Evolutionary conservation across 257 asterid species (phyloP).

Genomic region (Solanum okadae): DNA sequence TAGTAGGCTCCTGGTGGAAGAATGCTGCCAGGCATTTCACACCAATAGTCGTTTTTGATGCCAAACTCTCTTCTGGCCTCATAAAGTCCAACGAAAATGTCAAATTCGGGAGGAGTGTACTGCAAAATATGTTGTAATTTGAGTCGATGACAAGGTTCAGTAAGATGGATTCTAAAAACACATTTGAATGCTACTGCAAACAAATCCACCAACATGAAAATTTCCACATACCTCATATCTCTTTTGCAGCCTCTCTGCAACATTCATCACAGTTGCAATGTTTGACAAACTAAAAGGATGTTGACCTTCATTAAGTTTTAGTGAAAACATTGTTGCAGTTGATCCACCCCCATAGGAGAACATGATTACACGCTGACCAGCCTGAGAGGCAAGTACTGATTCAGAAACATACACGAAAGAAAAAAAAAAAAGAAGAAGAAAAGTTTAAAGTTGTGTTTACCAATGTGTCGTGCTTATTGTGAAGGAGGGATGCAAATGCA

Average conservation of each 20-base stretch:
- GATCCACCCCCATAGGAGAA: constrained; percentile 93
- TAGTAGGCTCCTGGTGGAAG: constrained; percentile 76
- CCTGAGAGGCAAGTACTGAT: constrained; percentile 26
- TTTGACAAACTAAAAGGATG: constrained; percentile 77
- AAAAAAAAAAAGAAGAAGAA: background rate
- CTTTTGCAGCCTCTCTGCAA: constrained; percentile 58
- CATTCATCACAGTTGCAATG: constrained; percentile 66
- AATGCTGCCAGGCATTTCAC: constrained; percentile 65
- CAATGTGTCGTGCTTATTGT: constrained; percentile 57
- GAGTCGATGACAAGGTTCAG: background rate
- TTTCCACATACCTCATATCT: constrained; percentile 65
- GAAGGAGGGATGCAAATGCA: constrained; percentile 83
- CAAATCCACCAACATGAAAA: background rate
- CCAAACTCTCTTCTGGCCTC: background rate
- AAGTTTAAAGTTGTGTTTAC: constrained; percentile 24
- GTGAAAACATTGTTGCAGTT: constrained; percentile 82
- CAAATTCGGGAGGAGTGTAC: constrained; percentile 64
- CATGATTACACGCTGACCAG: constrained; percentile 72
- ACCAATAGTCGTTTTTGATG: constrained; percentile 7
- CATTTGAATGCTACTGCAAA: background rate
- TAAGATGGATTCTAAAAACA: background rate
- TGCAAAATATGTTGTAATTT: constrained; percentile 10
- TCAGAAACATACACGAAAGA: background rate
- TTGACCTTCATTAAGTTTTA: constrained; percentile 59
- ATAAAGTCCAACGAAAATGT: constrained; percentile 22